A percentile compares a stretch with the other conserved stretches of the same genome.
Conservation (phyloP, 176 grass and related monocot genomes). For the Urochloa ruziziensis region DNA sequence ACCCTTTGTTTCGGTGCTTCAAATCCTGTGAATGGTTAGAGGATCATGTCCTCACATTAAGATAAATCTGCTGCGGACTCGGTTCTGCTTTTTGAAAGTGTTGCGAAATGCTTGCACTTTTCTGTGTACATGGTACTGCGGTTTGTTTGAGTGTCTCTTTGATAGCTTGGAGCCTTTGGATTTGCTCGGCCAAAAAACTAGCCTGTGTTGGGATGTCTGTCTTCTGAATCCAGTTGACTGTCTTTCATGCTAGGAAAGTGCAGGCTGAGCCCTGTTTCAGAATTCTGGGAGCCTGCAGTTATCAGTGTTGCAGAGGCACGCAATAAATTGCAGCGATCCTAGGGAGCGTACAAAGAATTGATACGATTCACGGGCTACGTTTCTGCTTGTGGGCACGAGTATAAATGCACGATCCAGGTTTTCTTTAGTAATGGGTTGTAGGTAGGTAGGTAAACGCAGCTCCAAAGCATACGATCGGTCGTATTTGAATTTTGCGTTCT, state of each 20-base stretch:
- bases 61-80: not conserved
- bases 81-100: not conserved
- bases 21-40: not conserved
- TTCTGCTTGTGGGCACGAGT: not conserved
- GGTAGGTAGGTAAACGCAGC: not conserved
- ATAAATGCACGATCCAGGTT: slow-evolving; percentile 14
- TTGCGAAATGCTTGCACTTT: not conserved
- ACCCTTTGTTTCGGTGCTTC: not conserved
- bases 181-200: not conserved
- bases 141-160: not conserved
- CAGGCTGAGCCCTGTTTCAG: not conserved
- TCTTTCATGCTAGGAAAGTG: not conserved
- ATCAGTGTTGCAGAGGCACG: not conserved
- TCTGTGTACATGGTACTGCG: not conserved
- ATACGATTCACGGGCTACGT: slow-evolving; percentile 2
- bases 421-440: too few relatives aligned
- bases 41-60: not conserved
- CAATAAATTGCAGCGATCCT: slow-evolving; percentile 11
- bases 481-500: not conserved
- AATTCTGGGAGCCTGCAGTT: slow-evolving; percentile 2
- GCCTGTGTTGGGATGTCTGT: not conserved
- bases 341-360: not conserved
- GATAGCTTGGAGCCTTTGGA: too few relatives aligned
- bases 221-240: not conserved
- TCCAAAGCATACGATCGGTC: not conserved